A percentile compares a stretch with the other conserved stretches of the same genome.
phyloP scores from a whole-genome alignment of 1,284 basidiomycete genomes.

The Schizophyllum amplum region DNA sequence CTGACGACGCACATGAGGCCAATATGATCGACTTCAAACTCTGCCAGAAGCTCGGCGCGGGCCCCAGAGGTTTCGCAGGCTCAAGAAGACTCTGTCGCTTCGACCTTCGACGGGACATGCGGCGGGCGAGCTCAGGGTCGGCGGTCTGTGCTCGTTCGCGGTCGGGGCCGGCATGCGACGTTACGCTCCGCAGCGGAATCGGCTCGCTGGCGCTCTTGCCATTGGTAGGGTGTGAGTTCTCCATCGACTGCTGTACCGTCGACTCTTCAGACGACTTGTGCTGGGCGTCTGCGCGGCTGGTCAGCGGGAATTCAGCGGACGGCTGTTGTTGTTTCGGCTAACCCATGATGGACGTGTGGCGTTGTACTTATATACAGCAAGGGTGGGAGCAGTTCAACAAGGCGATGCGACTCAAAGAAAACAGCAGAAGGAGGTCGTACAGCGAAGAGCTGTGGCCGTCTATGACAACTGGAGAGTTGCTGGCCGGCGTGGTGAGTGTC shows the following conservation, averaged over 20 bases:
- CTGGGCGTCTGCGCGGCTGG: not conserved
- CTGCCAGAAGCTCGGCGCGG: constrained; percentile 6
- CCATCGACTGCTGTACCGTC: not conserved
- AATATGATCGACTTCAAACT: constrained; percentile 10
- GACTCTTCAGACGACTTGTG: not conserved
- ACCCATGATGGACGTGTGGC: not conserved
- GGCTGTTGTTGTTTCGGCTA: not conserved
- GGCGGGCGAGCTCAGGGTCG: not conserved
- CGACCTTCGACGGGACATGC: no score
- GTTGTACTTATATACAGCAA: no score
- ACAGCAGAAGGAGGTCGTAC: no score
- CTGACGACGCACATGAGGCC: constrained; percentile 10
- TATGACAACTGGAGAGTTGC: no score
- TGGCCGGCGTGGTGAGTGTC: no score
- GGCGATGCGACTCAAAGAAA: no score
- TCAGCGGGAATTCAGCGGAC: not conserved
- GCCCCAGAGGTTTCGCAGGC: constrained; percentile 6
- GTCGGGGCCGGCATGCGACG: not conserved
- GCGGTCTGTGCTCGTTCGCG: not conserved
- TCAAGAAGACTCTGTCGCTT: constrained; percentile 3
- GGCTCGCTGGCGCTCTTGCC: not conserved
- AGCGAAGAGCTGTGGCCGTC: no score
- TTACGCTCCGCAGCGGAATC: not conserved
- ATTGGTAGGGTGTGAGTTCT: not conserved
- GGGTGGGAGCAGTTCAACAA: no score